Percentiles rank a stretch among this genome's conserved stretches.
These are phyloP conservation scores for Fusarium haematococcum DNA, from an alignment of 2,329 filamentous ascomycete species.

Conservation along the genomic window DNA sequence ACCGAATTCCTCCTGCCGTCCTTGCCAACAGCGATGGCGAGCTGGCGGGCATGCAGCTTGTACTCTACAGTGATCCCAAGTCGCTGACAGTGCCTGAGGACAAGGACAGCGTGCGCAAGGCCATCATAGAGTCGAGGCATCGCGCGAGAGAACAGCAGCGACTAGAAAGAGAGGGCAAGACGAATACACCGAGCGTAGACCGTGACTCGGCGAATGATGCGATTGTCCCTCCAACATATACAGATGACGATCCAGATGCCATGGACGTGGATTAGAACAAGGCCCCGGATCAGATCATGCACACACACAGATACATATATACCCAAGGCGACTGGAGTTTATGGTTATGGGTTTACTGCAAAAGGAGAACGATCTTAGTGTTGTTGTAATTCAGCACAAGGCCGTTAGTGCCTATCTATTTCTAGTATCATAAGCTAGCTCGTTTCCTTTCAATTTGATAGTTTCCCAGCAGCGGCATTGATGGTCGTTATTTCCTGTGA, in stretches of 20 bases:
- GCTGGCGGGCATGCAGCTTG: constrained; percentile 75
- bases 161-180: constrained; percentile 49
- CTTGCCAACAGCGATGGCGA: constrained; percentile 68
- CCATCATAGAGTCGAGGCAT: constrained; percentile 82
- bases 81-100: constrained; percentile 81
- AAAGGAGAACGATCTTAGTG: background rate
- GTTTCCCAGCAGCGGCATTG: constrained; percentile 5
- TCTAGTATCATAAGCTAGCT: constrained; percentile 30
- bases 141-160: constrained; percentile 72
- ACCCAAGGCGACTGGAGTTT: constrained; percentile 45
- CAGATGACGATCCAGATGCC: constrained; percentile 65
- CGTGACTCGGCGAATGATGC: constrained; percentile 20
- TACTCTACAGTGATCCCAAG: constrained; percentile 85
- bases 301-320: constrained; percentile 30
- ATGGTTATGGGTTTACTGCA: constrained; percentile 9
- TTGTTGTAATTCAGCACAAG: constrained; percentile 1
- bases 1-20: constrained; percentile 76
- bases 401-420: constrained; percentile 5
- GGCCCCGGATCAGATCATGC: background rate
- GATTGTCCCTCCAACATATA: constrained; percentile 29
- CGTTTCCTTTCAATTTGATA: constrained; percentile 31
- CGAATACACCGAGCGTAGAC: constrained; percentile 6
- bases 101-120: constrained; percentile 81
- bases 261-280: constrained; percentile 72
- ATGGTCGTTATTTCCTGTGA: constrained; percentile 4